phyloP scores from a whole-genome alignment of 1,284 basidiomycete species.

The Sphaerobolus stellatus region DNA sequence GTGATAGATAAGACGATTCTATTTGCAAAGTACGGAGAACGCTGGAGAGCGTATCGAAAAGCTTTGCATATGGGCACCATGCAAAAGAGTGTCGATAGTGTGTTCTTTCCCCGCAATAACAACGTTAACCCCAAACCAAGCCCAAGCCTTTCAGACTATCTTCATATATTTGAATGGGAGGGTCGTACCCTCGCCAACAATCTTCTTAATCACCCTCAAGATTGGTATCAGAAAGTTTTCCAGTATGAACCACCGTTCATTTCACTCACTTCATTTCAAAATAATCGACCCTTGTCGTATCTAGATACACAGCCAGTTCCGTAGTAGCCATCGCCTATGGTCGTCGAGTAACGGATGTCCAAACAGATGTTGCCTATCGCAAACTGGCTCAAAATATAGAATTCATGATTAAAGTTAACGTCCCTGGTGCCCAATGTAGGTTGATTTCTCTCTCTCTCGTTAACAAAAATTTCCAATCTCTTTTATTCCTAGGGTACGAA shows the following conservation, averaged over 20 bases:
- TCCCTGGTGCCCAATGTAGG: conserved; percentile 14
- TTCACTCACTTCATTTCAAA: not conserved
- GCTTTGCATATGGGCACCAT: conserved; percentile 11
- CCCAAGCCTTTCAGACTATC: conserved; percentile 1
- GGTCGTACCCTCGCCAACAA: conserved; percentile 4
- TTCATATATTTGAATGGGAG: conserved; percentile 11
- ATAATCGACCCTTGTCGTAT: not conserved
- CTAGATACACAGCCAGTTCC: conserved; percentile 13
- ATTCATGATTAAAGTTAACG: conserved; percentile 6
- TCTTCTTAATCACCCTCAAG: conserved; percentile 5
- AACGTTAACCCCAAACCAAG: not conserved
- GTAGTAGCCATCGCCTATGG: conserved; percentile 13
- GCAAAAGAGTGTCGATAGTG: conserved; percentile 11
- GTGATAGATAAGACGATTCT: conserved; percentile 8
- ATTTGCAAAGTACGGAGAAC: conserved; percentile 12
- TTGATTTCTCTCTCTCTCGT: not conserved
- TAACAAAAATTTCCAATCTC: not conserved
- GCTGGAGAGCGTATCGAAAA: conserved; percentile 13
- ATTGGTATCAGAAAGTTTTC: conserved; percentile 13
- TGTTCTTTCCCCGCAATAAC: not conserved
- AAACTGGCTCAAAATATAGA: conserved; percentile 4
- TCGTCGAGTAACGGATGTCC: conserved; percentile 5
- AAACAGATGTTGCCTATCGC: conserved; percentile 10
- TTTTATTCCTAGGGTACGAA: conserved; percentile 5
- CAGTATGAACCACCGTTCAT: not conserved